Base-by-base conservation (phyloP, 768 basidiomycete genomes). In the Mycena floridula region DNA sequence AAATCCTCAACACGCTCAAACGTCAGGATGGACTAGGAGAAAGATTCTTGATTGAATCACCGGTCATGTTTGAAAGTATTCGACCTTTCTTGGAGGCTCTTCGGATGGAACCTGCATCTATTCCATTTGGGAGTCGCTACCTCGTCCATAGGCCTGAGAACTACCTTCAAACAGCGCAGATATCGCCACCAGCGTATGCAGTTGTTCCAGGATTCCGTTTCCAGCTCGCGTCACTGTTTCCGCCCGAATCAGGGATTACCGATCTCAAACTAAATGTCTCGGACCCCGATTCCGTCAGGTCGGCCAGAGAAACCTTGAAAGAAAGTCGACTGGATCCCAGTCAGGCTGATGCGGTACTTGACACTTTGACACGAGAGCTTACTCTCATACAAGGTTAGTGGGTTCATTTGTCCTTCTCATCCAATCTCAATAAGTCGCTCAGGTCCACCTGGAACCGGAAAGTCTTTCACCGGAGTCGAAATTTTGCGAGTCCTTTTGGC, bases 361-460 rank as follows among this genome's bases (percentile, higher is more conserved):
- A 81, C 45, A 66, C 76, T 0, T 56, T 89, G 26, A 74, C 70
- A 0, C 61, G 77, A 40, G 82, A 87, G 51, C 57, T 89, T 0
- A 66, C 76, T 0, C 59, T 89, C 38, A 82, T 90, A 28, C 85
- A 89, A 62, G 88, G 87, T 81, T 85, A 53, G 26, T 44, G 39
- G 9, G 2, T 38, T 5, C 27, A 16, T 7, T 38, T 45, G 25
- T 4, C 26, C 13, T 0, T 15, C 39, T n/a, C n/a, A n/a, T n/a
- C n/a, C n/a, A n/a, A n/a, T n/a, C n/a, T n/a, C n/a, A n/a, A n/a
- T n/a, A n/a, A n/a, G n/a, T n/a, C n/a, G n/a, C n/a, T n/a, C n/a
- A n/a, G n/a, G n/a, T n/a, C n/a, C n/a, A n/a, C n/a, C n/a, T n/a
- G n/a, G n/a, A n/a, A n/a, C n/a, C n/a, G n/a, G n/a, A n/a, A n/a